Evolutionary conservation across 129 eudicot genomes (phyloP).

Genomic region (Flaveria robusta): DNA sequence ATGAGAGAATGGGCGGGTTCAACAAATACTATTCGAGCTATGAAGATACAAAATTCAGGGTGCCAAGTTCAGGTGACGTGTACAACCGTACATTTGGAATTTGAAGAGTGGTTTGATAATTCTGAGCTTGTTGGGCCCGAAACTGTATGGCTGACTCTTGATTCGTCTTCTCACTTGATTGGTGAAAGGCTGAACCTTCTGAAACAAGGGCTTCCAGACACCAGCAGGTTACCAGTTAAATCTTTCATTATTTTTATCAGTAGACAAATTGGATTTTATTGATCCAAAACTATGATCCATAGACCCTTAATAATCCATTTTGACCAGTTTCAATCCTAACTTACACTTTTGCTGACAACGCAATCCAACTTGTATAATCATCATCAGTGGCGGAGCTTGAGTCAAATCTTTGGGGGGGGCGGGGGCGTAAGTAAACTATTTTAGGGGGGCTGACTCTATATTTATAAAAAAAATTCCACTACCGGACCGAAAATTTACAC

Average conservation of each 20-base stretch:
- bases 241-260: not conserved
- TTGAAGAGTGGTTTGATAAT: conserved; percentile 38
- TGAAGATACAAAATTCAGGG: conserved; percentile 73
- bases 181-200: conserved; percentile 53
- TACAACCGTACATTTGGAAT: conserved; percentile 74
- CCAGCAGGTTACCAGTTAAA: conserved; percentile 52
- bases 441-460: too few relatives aligned
- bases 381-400: too few relatives aligned
- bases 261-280: not conserved
- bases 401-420: too few relatives aligned
- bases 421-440: too few relatives aligned
- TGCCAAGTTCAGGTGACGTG: conserved; percentile 66
- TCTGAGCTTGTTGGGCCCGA: conserved; percentile 21
- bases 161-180: conserved; percentile 47
- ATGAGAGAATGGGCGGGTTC: conserved; percentile 61
- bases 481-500: too few relatives aligned
- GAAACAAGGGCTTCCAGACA: conserved; percentile 53
- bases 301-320: too few relatives aligned
- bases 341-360: too few relatives aligned
- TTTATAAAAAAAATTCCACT: too few relatives aligned
- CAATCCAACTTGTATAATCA: too few relatives aligned
- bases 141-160: conserved; percentile 37
- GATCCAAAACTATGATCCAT: too few relatives aligned
- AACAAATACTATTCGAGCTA: conserved; percentile 62
- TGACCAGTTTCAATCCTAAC: too few relatives aligned